These are phyloP conservation scores for Fusarium sp. DNA, from an alignment of 2,329 filamentous ascomycete genomes.

Conservation along the genomic window DNA sequence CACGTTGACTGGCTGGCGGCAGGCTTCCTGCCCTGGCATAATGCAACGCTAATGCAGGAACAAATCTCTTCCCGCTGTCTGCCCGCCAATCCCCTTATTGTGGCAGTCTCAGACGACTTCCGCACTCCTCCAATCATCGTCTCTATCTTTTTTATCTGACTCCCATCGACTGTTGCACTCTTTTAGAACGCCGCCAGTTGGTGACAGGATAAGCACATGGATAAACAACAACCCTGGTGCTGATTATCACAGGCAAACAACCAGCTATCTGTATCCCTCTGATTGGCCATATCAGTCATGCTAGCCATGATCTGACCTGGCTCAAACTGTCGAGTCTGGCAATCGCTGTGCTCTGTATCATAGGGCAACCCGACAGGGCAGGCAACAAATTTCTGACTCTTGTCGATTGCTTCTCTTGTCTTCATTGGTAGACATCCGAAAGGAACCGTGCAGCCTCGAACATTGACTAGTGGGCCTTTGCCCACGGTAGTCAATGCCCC, in stretches of 20 bases:
- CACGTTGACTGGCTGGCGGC: constrained; percentile 3
- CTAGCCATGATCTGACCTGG: neutral
- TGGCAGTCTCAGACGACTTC: neutral
- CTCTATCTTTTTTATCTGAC: constrained; percentile 2
- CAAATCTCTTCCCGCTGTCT: constrained; percentile 36
- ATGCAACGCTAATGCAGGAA: constrained; percentile 46
- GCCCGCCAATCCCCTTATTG: constrained; percentile 18
- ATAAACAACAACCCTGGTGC: neutral
- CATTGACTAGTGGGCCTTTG: neutral
- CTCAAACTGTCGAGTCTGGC: neutral
- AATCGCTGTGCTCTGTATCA: neutral
- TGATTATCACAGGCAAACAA: constrained; percentile 4
- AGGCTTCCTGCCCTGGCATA: constrained; percentile 31
- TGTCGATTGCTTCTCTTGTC: neutral
- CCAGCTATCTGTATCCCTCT: neutral
- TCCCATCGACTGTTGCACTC: constrained; percentile 1
- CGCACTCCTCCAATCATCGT: constrained; percentile 9
- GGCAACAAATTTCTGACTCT: neutral
- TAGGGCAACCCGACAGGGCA: neutral
- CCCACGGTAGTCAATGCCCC: constrained; percentile 5
- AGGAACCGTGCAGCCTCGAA: constrained; percentile 1
- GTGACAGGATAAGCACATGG: constrained; percentile 9
- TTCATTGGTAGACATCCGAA: constrained; percentile 1
- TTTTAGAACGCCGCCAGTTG: constrained; percentile 7
- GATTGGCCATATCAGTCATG: neutral